Conservation (phyloP, 164 flowering plant species). For the Magnolia officinalis region DNA sequence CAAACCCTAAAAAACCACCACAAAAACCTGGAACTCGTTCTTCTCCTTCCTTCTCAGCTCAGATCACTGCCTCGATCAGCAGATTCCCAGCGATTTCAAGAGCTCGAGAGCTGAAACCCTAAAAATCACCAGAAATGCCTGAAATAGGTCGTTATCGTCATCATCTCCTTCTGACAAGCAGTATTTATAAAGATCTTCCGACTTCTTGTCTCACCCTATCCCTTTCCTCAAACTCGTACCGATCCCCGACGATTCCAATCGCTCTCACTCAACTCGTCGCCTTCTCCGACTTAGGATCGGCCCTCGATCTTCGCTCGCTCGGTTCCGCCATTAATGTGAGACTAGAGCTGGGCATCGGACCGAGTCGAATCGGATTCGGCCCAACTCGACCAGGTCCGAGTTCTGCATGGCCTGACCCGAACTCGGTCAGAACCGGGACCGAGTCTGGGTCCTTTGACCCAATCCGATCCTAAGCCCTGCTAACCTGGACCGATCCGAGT, state of each 20-base stretch:
- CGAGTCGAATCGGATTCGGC: too few species aligned
- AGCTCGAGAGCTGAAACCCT: not conserved
- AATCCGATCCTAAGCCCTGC: too few species aligned
- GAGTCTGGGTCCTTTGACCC: too few species aligned
- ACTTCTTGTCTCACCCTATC: too few species aligned
- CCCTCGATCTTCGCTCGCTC: not conserved
- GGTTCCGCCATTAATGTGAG: not conserved
- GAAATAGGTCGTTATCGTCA: conserved; percentile 3
- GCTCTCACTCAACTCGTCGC: not conserved
- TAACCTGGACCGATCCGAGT: too few species aligned
- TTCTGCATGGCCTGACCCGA: too few species aligned
- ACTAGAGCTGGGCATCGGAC: too few species aligned
- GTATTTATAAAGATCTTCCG: not conserved
- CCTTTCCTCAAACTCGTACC: too few species aligned
- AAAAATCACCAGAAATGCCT: not conserved
- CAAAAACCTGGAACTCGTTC: not conserved
- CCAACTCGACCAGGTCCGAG: too few species aligned
- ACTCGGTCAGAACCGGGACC: too few species aligned
- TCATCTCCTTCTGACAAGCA: not conserved
- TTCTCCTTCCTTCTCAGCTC: not conserved
- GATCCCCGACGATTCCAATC: not conserved
- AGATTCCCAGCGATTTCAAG: not conserved
- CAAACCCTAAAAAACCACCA: not conserved
- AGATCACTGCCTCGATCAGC: not conserved
- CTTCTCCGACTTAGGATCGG: not conserved